Percentiles rank a stretch among this genome's conserved stretches.
Conservation (phyloP, 495 filamentous ascomycete genomes). For the Aspergillus avenaceus region DNA sequence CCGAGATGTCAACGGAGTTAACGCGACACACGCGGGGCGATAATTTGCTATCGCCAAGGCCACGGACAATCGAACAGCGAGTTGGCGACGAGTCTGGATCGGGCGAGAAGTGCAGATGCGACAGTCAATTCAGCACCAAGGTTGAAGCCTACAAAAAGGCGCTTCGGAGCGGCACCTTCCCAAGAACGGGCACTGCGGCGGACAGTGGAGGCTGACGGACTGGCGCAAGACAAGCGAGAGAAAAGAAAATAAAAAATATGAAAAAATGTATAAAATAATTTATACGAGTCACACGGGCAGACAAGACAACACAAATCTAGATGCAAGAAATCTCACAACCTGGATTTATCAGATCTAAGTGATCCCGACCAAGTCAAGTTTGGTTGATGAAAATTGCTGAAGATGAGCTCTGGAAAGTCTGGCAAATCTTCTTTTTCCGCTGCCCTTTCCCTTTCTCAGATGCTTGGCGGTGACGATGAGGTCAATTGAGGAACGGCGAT, state of each 20-base stretch:
- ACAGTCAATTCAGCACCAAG: neutral
- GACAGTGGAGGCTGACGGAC: constrained; percentile 9
- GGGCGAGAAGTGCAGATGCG: neutral
- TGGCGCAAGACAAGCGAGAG: constrained; percentile 1
- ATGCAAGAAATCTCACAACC: neutral
- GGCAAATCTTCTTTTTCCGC: constrained; percentile 7
- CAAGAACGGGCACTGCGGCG: neutral
- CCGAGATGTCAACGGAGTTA: neutral
- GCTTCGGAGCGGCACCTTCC: neutral
- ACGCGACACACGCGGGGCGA: neutral
- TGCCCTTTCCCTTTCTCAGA: constrained; percentile 12
- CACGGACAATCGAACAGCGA: neutral
- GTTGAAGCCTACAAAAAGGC: neutral
- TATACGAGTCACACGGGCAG: neutral
- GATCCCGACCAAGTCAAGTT: neutral
- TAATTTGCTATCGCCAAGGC: neutral
- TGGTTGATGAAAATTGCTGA: constrained; percentile 1
- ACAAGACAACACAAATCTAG: neutral
- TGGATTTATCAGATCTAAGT: neutral
- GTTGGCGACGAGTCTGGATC: neutral
- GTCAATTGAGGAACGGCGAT: constrained; percentile 6
- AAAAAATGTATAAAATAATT: neutral
- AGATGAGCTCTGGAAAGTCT: neutral
- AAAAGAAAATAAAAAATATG: constrained; percentile 1
- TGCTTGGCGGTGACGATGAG: constrained; percentile 19